Evolutionary conservation across 129 eudicot genomes (phyloP), one percentile per base, ranked within the genome.

Genomic region (Gnaphalium uliginosum): DNA sequence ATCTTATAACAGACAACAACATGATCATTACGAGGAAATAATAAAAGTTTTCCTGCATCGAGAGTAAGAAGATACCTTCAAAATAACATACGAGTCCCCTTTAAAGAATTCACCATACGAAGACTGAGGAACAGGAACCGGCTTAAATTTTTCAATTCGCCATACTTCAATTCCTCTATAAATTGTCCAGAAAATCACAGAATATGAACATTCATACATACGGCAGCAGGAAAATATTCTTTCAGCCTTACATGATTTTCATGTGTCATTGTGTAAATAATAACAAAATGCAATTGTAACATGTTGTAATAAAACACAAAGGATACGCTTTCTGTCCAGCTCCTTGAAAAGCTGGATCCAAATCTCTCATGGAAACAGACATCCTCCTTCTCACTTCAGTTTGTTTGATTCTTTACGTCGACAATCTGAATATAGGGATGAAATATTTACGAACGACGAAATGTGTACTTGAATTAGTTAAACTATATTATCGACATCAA

Each of bases 291-390:
- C 4, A 48, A 5, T 59, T 59, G 66, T 59, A 59, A 10, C n/a
- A 59, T 59, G 30, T 7, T 24, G 15, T 24, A 59, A 13, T 59
- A 59, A 63, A 63, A 29, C 19, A 29, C 39, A 15, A 63, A 63
- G 68, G 68, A 63, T 63, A 63, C 43, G 43, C 43, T 63, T 63
- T 63, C 41, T 63, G 68, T 63, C 68, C 68, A 27, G 68, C 68
- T 27, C 68, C 68, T 63, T 29, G 68, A 63, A 63, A 63, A 4
- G 43, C 68, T 63, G 68, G 66, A 63, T 63, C 68, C 68, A 63
- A 63, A 18, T 29, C 68, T 63, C 68, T 27, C 68, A 63, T 63
- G 4, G 68, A 63, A 15, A 63, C 68, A 27, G 68, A 63, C 41
- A 63, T 63, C 10, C 22, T 27, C 9, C 41, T 27, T 29, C 62